phyloP scores from a whole-genome alignment of 768 basidiomycete genomes.

The Cyclocybe cylindracea region DNA sequence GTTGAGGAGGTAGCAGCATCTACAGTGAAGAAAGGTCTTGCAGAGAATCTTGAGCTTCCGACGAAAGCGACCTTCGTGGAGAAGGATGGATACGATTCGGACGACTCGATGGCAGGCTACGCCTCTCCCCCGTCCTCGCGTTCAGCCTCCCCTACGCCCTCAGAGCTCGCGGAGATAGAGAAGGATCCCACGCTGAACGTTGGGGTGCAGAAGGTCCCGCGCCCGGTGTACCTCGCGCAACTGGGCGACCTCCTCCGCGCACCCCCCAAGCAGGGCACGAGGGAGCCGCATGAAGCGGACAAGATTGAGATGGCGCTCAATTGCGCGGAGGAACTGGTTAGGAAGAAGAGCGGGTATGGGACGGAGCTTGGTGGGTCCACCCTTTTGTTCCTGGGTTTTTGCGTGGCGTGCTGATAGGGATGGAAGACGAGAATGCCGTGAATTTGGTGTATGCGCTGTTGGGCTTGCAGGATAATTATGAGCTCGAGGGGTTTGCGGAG shows the following conservation, averaged over 20 bases:
- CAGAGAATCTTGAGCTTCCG: neutral
- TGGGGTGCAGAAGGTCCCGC: constrained; percentile 65
- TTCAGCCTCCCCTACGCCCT: constrained; percentile 78
- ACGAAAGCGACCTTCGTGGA: constrained; percentile 18
- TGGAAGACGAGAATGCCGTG: constrained; percentile 85
- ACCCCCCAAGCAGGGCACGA: constrained; percentile 44
- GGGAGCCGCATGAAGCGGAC: constrained; percentile 69
- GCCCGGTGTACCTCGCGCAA: constrained; percentile 90
- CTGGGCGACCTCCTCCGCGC: constrained; percentile 76
- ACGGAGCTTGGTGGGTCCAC: constrained; percentile 76
- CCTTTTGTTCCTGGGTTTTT: neutral
- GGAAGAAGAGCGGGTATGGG: constrained; percentile 83
- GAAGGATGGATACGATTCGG: constrained; percentile 63
- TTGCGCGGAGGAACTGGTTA: constrained; percentile 79
- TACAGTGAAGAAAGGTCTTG: constrained; percentile 1
- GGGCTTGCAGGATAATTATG: constrained; percentile 79
- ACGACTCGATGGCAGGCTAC: constrained; percentile 85
- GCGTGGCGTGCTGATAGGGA: neutral
- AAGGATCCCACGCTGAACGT: constrained; percentile 81
- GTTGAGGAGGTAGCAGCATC: constrained; percentile 10
- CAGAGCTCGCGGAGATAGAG: constrained; percentile 81
- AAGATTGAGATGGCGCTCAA: constrained; percentile 79
- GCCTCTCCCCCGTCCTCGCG: constrained; percentile 59
- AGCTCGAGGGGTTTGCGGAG: constrained; percentile 76
- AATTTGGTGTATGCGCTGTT: constrained; percentile 76